Conservation (phyloP, 2,329 filamentous ascomycete genomes). For the Colletotrichum eleusines region DNA sequence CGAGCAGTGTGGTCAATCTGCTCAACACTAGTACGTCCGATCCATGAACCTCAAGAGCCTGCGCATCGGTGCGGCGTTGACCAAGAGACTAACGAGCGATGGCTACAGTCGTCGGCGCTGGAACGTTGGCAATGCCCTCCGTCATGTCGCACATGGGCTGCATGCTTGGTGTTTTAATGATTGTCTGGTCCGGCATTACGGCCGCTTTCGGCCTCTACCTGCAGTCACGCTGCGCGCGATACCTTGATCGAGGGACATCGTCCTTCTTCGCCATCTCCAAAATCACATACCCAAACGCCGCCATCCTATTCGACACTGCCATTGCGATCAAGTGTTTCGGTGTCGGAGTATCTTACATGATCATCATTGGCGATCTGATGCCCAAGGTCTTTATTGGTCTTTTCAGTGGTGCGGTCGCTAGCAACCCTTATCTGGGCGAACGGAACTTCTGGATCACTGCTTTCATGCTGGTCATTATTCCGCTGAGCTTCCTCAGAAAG, state of each 20-base stretch:
- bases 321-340: constrained; percentile 99
- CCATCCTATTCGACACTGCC: constrained; percentile 93
- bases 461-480: constrained; percentile 97
- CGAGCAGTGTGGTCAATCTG: constrained; percentile 93
- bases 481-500: constrained; percentile 89
- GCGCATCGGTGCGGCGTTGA: not conserved
- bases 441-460: constrained; percentile 97
- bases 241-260: constrained; percentile 87
- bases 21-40: constrained; percentile 88
- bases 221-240: constrained; percentile 91
- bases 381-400: constrained; percentile 91
- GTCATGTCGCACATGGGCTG: constrained; percentile 97
- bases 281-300: constrained; percentile 95
- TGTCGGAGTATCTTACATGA: constrained; percentile 96
- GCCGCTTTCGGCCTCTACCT: constrained; percentile 95
- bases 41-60: not conserved
- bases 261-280: constrained; percentile 98
- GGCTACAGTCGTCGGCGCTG: constrained; percentile 84
- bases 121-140: constrained; percentile 94
- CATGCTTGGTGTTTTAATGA: constrained; percentile 82
- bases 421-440: constrained; percentile 81
- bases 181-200: constrained; percentile 90
- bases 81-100: constrained; percentile 36
- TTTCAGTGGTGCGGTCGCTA: constrained; percentile 69
- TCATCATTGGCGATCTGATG: constrained; percentile 99